Evolutionary conservation across 345 rosid species (phyloP), one percentile per base, ranked within the genome.

Genomic region (Carallia pectinifolia): DNA sequence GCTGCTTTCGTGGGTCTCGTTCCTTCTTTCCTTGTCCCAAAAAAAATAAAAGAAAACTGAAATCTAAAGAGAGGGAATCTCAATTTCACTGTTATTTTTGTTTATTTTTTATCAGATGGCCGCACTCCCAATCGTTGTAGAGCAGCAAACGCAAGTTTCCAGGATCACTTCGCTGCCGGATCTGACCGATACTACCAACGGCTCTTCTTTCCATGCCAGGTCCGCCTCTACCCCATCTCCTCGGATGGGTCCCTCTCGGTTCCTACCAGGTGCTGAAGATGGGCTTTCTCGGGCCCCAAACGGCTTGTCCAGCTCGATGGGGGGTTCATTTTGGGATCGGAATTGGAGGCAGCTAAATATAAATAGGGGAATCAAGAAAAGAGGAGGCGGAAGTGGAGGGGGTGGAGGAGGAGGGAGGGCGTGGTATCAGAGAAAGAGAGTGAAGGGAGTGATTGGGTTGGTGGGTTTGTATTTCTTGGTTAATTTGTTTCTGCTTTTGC

Each of bases 401-500:
- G 50, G 50, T 67, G 82, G 62, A 70, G 74, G 65, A 63, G 85
- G 83, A 74, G 77, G 78, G 71, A 70, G 73, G 62, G 65, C 61
- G 44, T 88, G 92, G 89, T 74, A 81, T 68, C 81, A 80, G 47
- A 81, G 63, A 73, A 82, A 66, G 53, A 80, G 84, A 66, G 78
- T 84, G 6, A 84, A 83, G 70, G 81, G 86, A n/a, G 68, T 80
- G 70, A 70, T 83, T 71, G 85, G 74, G 6, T 84, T 92, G 83
- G 73, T 89, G 60, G 86, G 71, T 60, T 84, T 87, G 73, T 92
- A 88, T 75, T 86, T 95, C 75, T 65, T 90, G 56, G 85, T 88
- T 34, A 88, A 92, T 77, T 89, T 89, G 87, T 82, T 86, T 65
- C 85, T 92, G 97, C 81, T 92, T 50, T 75, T 80, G 68, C 82